Evolutionary conservation across 768 basidiomycete genomes (phyloP), one percentile per base, ranked within the genome.

Genomic region (Clitopilus hobsonii): DNA sequence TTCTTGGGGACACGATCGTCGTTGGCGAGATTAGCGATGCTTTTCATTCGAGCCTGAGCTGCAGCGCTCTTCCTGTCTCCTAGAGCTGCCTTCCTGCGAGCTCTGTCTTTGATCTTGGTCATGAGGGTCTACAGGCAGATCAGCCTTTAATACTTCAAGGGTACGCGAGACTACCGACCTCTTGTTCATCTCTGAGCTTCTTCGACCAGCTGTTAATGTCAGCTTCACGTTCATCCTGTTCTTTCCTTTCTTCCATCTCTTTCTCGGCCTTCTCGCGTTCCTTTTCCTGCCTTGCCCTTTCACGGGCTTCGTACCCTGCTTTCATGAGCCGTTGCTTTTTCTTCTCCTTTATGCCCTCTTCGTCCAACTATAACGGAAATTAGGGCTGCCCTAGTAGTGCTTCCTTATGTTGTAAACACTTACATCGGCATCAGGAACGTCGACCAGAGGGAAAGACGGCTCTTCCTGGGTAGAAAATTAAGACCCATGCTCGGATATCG

Each of bases 31-130:
- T 83, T 88, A 0, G 96, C 93, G 29, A 99, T 97, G 58, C 83
- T 91, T 74, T 96, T 96, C 96, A 98, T 97, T 60, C 95, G 75
- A 26, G 89, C 91, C 69, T 98, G 97, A 0, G 95, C 87, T 16
- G 93, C 95, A 11, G 95, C 92, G 60, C 92, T 94, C 72, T 98
- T 97, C 51, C 97, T 75, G 67, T 99, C 94, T 25, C 79, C 86
- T 48, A 98, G 72, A 13, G 94, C 94, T 0, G 87, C 89, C 63
- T 83, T 88, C 41, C 89, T 74, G 55, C 90, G 78, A 32, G 83
- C 82, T 47, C 97, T 80, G 20, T 91, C 92, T 63, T 89, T 92
- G 71, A 98, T 93, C 60, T 88, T 86, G 41, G 65, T 77, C 77
- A 98, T 93, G 52, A 96, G 71, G 2, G 77, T 73, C 91, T 95